These are phyloP conservation scores for Didymellaceae sp. DNA, from an alignment of 2,329 filamentous ascomycete species.

Conservation along the genomic window DNA sequence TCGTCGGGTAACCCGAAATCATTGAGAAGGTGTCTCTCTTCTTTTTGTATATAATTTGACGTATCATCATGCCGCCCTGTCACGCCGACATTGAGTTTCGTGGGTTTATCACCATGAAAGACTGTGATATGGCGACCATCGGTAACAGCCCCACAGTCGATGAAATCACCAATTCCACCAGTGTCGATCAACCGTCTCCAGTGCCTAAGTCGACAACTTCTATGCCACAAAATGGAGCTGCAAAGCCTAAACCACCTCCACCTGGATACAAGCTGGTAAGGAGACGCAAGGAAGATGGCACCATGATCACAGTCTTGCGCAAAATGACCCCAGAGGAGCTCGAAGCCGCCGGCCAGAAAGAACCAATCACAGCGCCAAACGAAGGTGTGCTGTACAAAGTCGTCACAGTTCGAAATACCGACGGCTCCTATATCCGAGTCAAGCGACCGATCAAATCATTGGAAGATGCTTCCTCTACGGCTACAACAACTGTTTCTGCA, in stretches of 20 bases:
- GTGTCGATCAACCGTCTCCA: not conserved
- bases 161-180: not conserved
- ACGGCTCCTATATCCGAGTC: not conserved
- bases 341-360: not conserved
- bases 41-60: not conserved
- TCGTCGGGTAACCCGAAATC: not conserved
- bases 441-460: not conserved
- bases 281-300: constrained; percentile 1
- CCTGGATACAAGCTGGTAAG: constrained; percentile 1
- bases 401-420: not conserved
- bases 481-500: not conserved
- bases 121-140: not conserved
- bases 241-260: not conserved
- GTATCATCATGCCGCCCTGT: not conserved
- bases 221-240: not conserved
- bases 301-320: not conserved
- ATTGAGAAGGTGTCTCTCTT: not conserved
- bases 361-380: not conserved
- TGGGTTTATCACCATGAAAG: not conserved
- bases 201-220: not conserved
- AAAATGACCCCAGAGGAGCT: not conserved
- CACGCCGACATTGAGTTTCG: not conserved
- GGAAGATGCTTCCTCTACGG: not conserved
- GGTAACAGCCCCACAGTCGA: not conserved
- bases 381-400: not conserved